phyloP scores from a whole-genome alignment of 108 stramenopile genomes.

The Mediolabrus comicus region DNA sequence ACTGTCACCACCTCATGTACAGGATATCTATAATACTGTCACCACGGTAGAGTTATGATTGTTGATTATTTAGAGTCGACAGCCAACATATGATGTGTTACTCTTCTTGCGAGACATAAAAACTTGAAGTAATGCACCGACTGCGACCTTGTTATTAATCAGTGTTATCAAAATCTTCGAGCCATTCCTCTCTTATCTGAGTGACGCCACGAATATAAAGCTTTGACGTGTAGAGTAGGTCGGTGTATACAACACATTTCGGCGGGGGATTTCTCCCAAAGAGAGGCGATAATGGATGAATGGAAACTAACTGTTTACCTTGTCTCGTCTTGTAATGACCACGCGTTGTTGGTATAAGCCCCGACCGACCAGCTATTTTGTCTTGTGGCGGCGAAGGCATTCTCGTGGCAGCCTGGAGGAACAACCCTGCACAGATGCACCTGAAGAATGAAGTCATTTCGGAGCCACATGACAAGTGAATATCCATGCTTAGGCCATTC shows the following conservation, averaged over 20 bases:
- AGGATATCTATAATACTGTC: no score
- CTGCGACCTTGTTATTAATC: no score
- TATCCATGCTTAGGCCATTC: constrained; percentile 72
- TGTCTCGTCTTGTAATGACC: constrained; percentile 93
- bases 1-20: no score
- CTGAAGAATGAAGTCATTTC: constrained; percentile 73
- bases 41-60: no score
- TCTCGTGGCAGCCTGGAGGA: constrained; percentile 83
- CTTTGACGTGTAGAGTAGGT: constrained; percentile 80
- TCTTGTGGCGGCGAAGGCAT: constrained; percentile 51
- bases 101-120: no score
- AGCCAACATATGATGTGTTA: no score
- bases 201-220: constrained; percentile 83
- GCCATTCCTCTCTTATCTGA: constrained; percentile 83
- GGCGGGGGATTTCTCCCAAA: constrained; percentile 93
- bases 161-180: constrained; percentile 52
- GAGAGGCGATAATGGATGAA: constrained; percentile 90
- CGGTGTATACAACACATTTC: constrained; percentile 94
- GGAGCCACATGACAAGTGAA: constrained; percentile 53
- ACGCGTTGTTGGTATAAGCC: constrained; percentile 68
- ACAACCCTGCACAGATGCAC: constrained; percentile 89
- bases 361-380: constrained; percentile 69
- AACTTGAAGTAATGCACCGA: no score
- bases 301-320: constrained; percentile 82
- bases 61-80: no score